Conservation (phyloP, 2,329 filamentous ascomycete genomes). For the Colletotrichum sidae region DNA sequence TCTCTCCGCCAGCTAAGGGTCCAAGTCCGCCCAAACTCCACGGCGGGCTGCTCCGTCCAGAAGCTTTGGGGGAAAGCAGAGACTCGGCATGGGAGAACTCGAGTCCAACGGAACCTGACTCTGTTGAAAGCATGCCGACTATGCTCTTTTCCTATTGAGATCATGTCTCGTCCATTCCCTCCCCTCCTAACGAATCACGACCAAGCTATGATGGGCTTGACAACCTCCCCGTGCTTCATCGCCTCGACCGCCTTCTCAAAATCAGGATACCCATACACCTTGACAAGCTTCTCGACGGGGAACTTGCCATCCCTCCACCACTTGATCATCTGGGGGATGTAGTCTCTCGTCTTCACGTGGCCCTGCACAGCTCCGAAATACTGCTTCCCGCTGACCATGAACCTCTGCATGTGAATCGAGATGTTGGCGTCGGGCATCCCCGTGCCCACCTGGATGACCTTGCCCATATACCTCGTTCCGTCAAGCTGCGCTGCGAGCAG, state of each 20-base stretch:
- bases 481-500: conserved; percentile 53
- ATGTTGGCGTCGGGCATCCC: conserved; percentile 56
- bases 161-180: too few species aligned
- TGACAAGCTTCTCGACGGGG: conserved; percentile 48
- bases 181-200: conserved; percentile 4
- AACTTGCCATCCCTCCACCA: conserved; percentile 48
- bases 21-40: too few species aligned
- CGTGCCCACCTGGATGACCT: conserved; percentile 62
- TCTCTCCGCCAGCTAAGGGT: too few species aligned
- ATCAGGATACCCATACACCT: conserved; percentile 47
- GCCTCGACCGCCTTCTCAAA: conserved; percentile 48
- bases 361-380: conserved; percentile 55
- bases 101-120: too few species aligned
- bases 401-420: conserved; percentile 54
- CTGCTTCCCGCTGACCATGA: conserved; percentile 60
- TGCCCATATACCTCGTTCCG: conserved; percentile 56
- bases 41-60: too few species aligned
- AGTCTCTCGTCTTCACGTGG: conserved; percentile 53
- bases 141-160: too few species aligned
- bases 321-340: conserved; percentile 45
- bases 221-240: conserved; percentile 39
- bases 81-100: too few species aligned
- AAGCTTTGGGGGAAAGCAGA: too few species aligned
- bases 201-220: conserved; percentile 35
- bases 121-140: too few species aligned